Evolutionary conservation across 140 eudicot genomes (phyloP), one percentile per base, ranked within the genome.

Genomic region (Erigeron philadelphicus): DNA sequence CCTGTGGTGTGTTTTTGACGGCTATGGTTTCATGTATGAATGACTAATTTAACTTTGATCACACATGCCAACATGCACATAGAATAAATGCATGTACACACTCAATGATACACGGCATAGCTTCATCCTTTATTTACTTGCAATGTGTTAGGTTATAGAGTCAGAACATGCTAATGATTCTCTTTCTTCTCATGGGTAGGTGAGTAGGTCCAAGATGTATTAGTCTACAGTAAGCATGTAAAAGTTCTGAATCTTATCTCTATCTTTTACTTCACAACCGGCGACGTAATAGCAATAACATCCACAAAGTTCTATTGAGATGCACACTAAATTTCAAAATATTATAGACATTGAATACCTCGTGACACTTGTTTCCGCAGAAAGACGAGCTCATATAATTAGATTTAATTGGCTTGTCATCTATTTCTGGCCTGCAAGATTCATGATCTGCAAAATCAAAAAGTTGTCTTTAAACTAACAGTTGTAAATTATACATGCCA

Each of bases 311-410:
- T 31, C 25, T n/a, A n/a, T 23, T n/a, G 44, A 67, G 23, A 48
- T 25, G 49, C 25, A 25, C 13, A 53, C 31, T 13, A 19, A 73
- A 54, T 7, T 16, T 13, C n/a, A 38, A 13, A 16, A 75, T 17
- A 56, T 50, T 68, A 25, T 35, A 58, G 58, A 52, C 43, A 17
- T 70, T 66, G 13, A 61, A 49, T 90, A 90, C 97, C 97, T 88
- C 87, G 66, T 78, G 87, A 79, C 97, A 90, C 46, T 75, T 75
- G 49, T 53, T 72, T 72, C 83, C 87, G 81, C 97, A 90, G 55
- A 90, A 88, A 9, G 82, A 76, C 16, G 69, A 41, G 23, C 81
- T 60, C 40, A 60, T 23, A 75, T 52, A 72, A 57, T 72, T 68
- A 19, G 86, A 57, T 68, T 74, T 72, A 45, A 8, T 66, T 68